These are phyloP conservation scores for Clitopilus hobsonii DNA, from an alignment of 768 basidiomycete genomes.

Conservation along the genomic window DNA sequence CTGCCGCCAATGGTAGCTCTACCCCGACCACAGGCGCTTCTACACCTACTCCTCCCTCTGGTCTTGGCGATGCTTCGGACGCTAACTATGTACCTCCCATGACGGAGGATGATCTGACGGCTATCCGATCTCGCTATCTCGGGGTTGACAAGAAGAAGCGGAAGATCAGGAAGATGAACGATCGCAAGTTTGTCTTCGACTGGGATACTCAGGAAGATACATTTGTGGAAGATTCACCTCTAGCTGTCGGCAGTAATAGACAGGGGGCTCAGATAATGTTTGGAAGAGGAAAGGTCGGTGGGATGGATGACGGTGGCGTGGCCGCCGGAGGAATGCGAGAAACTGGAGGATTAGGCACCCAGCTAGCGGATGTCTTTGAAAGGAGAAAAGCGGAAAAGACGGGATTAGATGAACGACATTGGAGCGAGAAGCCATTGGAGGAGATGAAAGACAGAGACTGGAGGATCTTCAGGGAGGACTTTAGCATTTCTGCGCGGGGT, in stretches of 20 bases:
- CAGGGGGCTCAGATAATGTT: slow-evolving; percentile 89
- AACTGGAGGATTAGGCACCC: slow-evolving; percentile 26
- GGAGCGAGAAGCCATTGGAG: slow-evolving; percentile 88
- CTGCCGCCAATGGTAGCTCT: slow-evolving; percentile 20
- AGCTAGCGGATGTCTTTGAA: slow-evolving; percentile 80
- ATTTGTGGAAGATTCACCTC: slow-evolving; percentile 70
- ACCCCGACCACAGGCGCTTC: background rate
- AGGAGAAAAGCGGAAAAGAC: slow-evolving; percentile 74
- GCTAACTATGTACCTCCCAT: slow-evolving; percentile 55
- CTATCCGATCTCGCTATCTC: slow-evolving; percentile 89
- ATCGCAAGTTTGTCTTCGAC: slow-evolving; percentile 98
- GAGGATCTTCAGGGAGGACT: slow-evolving; percentile 99
- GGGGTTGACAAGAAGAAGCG: slow-evolving; percentile 94
- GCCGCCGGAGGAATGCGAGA: slow-evolving; percentile 30
- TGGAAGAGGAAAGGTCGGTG: slow-evolving; percentile 77
- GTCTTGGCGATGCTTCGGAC: too few species aligned
- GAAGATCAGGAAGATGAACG: slow-evolving; percentile 91
- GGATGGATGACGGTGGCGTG: slow-evolving; percentile 78
- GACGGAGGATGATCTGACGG: slow-evolving; percentile 75
- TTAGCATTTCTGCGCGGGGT: slow-evolving; percentile 93
- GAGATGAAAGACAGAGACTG: slow-evolving; percentile 99
- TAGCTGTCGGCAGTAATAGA: slow-evolving; percentile 62
- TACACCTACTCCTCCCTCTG: too few species aligned
- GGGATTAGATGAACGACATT: slow-evolving; percentile 91
- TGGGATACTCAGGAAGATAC: slow-evolving; percentile 99